phyloP scores from a whole-genome alignment of 176 grass and related monocot species.

The Oryza punctata region DNA sequence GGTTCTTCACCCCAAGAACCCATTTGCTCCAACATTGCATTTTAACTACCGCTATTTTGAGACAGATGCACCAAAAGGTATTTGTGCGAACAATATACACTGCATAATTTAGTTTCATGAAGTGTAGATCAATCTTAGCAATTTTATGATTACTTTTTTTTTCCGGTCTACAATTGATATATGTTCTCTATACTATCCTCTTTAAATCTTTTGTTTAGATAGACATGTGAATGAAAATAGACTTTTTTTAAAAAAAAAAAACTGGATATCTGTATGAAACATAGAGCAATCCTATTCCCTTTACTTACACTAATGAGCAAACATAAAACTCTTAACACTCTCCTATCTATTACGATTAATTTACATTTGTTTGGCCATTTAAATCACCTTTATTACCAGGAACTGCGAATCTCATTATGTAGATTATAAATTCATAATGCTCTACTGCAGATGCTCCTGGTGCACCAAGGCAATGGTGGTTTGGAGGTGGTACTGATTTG shows the following conservation, averaged over 20 bases:
- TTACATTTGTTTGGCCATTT: not conserved
- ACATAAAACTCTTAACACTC: not conserved
- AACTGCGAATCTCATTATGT: not conserved
- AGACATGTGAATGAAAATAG: not conserved
- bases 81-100: not conserved
- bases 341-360: not conserved
- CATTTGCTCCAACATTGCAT: conserved; percentile 95
- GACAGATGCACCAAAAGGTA: conserved; percentile 98
- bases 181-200: not conserved
- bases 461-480: conserved; percentile 98
- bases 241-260: not conserved
- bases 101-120: not conserved
- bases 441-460: conserved; percentile 71
- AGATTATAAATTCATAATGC: not conserved
- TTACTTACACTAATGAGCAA: not conserved
- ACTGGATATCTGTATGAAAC: not conserved
- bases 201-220: not conserved
- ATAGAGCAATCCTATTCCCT: not conserved
- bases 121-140: not conserved
- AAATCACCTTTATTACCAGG: not conserved
- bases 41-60: conserved; percentile 99
- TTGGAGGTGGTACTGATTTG: conserved; percentile 97
- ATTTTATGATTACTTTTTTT: not conserved
- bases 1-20: conserved; percentile 99
- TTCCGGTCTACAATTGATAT: not conserved